Evolutionary conservation across 2,329 filamentous ascomycete species (phyloP), one percentile per base, ranked within the genome.

Genomic region (Cytospora leucostoma): DNA sequence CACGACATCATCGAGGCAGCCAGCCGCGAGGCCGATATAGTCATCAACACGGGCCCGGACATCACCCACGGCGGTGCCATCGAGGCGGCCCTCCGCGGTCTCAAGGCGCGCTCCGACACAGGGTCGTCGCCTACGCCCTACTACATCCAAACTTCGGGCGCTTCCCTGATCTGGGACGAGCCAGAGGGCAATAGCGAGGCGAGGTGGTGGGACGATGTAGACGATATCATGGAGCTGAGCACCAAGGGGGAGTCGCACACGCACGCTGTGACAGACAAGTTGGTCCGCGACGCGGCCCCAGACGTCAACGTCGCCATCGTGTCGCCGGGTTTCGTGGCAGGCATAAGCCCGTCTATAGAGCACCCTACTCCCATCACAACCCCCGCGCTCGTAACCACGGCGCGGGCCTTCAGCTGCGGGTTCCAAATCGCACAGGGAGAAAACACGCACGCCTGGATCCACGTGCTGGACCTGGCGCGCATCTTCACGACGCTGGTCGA

Each of bases 91-190:
- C 33, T 68, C 5, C 17, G 44, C 27, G 67, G 64, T 1, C 54
- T 66, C 19, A 62, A 65, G 34, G 21, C 33, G 6, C 63, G 51
- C 3, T 50, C 13, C 15, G 62, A 47, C 49, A 11, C 50, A 2
- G 58, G 38, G 2, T 35, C 27, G 8, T n/a, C 57, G 2, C 38
- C 44, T 19, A 62, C 33, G 19, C 17, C 37, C 17, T 69, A 59
- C 52, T 68, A 67, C 52, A 66, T 69, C 33, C 68, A 69, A 37
- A 68, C 67, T 1, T 67, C 67, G 5, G 67, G 68, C 11, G 67
- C 66, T 2, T 67, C 61, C 7, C 63, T 68, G 32, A 66, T 68
- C 59, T 68, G 67, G 60, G 61, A 68, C 52, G 56, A 67, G 54
- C 58, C 62, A 0, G 54, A 61, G 12, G 68, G 68, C 13, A 19